phyloP scores from a whole-genome alignment of 2,329 filamentous ascomycete species.

The Aspergillus sp. region DNA sequence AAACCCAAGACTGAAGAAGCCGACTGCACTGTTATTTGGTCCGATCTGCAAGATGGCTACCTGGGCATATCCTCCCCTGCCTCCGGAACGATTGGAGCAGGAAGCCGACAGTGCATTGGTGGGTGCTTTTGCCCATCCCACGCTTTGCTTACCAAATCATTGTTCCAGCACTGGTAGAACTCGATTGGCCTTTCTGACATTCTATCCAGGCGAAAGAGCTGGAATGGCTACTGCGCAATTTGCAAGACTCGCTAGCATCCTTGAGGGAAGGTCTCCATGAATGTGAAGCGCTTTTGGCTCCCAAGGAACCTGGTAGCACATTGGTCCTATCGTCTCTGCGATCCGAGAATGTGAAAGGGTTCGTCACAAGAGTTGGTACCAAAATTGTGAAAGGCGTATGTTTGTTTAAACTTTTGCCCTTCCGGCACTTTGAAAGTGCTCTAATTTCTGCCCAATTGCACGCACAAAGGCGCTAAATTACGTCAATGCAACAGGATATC shows the following conservation, averaged over 20 bases:
- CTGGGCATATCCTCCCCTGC: conserved; percentile 60
- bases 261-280: conserved; percentile 76
- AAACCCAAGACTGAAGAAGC: background rate
- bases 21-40: background rate
- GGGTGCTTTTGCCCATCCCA: conserved; percentile 18
- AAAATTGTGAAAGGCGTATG: conserved; percentile 84
- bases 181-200: background rate
- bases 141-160: background rate
- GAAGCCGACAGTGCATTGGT: conserved; percentile 57
- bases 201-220: conserved; percentile 55
- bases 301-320: conserved; percentile 80
- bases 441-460: background rate
- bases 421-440: background rate
- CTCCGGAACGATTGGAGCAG: conserved; percentile 49
- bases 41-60: conserved; percentile 53
- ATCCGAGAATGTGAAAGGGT: conserved; percentile 88
- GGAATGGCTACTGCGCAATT: conserved; percentile 61
- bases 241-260: conserved; percentile 61
- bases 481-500: conserved; percentile 57
- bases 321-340: conserved; percentile 84
- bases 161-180: background rate
- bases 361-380: conserved; percentile 86
- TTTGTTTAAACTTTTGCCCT: conserved; percentile 38
- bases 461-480: background rate
- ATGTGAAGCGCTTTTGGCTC: conserved; percentile 82